A percentile compares a stretch with the other conserved stretches of the same genome.
phyloP scores from a whole-genome alignment of 805 yeast species.

The Metschnikowia baotianmanensis region DNA sequence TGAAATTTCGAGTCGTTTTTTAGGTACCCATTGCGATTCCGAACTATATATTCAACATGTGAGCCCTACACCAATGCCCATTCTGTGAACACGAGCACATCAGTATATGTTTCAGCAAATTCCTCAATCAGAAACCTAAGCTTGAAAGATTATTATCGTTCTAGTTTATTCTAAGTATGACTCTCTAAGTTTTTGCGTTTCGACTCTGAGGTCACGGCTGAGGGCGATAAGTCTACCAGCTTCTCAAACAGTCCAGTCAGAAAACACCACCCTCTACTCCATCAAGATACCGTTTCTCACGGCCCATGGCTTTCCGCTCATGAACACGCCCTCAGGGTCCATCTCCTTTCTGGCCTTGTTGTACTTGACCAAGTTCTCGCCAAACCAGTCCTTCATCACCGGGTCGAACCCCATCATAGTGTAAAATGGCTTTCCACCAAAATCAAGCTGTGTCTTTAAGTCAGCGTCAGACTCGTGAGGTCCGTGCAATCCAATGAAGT shows the following conservation, averaged over 20 bases:
- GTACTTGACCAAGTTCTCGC: slow-evolving; percentile 61
- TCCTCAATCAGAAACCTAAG: no score
- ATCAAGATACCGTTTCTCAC: slow-evolving; percentile 68
- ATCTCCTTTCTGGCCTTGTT: slow-evolving; percentile 59
- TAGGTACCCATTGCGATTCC: no score
- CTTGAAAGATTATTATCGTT: no score
- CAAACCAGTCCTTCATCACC: slow-evolving; percentile 75
- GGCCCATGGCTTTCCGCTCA: slow-evolving; percentile 80
- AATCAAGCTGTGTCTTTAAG: slow-evolving; percentile 37
- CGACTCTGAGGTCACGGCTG: no score
- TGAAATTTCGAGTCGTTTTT: no score
- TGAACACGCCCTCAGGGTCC: slow-evolving; percentile 82
- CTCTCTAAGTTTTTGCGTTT: no score
- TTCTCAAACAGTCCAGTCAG: not conserved
- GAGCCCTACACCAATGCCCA: no score
- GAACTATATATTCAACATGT: no score
- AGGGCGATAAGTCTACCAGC: no score
- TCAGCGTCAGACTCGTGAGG: slow-evolving; percentile 36
- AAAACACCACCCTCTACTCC: slow-evolving; percentile 10
- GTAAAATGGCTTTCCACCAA: slow-evolving; percentile 50
- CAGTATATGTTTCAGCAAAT: no score
- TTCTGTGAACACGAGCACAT: no score
- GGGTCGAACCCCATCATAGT: slow-evolving; percentile 79
- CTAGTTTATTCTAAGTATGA: no score
- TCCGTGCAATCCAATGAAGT: slow-evolving; percentile 63